A percentile compares a stretch with the other conserved stretches of the same genome.
phyloP scores from a whole-genome alignment of 768 basidiomycete genomes.

The Rhodosporidiobolus sp. region DNA sequence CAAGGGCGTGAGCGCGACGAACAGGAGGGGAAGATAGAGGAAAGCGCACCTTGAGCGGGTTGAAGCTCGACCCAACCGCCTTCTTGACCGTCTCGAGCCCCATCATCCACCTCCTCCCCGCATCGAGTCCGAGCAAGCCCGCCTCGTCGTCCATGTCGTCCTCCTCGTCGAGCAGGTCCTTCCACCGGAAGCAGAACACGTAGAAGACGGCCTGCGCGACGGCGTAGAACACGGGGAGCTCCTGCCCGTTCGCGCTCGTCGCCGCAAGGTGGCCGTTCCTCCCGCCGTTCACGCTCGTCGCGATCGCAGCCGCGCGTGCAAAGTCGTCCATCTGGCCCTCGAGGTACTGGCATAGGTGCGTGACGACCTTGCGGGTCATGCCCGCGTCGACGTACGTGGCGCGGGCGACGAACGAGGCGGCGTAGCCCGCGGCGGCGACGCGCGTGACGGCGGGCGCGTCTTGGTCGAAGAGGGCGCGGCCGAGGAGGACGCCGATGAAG shows the following conservation, averaged over 20 bases:
- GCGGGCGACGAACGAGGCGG: conserved; percentile 85
- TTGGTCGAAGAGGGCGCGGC: conserved; percentile 69
- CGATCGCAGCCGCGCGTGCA: conserved; percentile 10
- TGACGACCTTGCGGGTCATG: conserved; percentile 67
- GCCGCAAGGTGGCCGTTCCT: neutral
- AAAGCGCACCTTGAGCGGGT: conserved; percentile 74
- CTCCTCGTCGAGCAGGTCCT: conserved; percentile 66
- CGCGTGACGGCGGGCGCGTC: conserved; percentile 69
- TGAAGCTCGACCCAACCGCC: conserved; percentile 73
- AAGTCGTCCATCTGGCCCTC: conserved; percentile 68
- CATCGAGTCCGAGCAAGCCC: conserved; percentile 48
- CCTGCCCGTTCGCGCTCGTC: neutral
- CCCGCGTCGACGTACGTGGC: conserved; percentile 78
- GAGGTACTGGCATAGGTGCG: conserved; percentile 82
- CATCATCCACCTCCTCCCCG: conserved; percentile 72
- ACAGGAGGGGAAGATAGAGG: neutral
- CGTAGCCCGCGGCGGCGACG: conserved; percentile 88
- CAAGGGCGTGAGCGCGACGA: neutral
- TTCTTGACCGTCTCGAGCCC: conserved; percentile 74
- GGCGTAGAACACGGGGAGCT: conserved; percentile 75
- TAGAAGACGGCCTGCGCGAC: conserved; percentile 87
- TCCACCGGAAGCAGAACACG: conserved; percentile 97
- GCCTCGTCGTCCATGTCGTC: conserved; percentile 57
- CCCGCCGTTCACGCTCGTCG: neutral
- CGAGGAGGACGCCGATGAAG: conserved; percentile 91